Evolutionary conservation across 441 rosid genomes (phyloP).

Genomic region (Pelargonium cotyledonis): DNA sequence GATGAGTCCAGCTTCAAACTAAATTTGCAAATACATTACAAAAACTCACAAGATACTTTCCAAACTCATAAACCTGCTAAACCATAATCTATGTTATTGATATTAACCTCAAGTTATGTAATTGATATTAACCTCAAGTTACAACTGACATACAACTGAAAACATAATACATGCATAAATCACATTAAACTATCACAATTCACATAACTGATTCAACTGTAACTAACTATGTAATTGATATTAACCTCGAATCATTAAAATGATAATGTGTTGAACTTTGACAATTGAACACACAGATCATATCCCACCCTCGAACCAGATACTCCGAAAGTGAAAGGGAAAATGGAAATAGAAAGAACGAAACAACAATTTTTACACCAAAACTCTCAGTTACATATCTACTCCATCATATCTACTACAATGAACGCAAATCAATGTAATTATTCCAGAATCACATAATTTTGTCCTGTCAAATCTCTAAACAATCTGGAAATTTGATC

Average conservation of each 20-base stretch:
- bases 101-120: too few relatives aligned
- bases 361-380: neutral
- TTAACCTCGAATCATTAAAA: neutral
- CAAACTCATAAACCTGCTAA: neutral
- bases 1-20: too few relatives aligned
- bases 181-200: neutral
- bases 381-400: slow-evolving; percentile 8
- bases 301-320: slow-evolving; percentile 8
- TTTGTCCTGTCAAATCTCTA: neutral
- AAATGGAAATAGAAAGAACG: neutral
- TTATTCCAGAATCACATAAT: slow-evolving; percentile 8
- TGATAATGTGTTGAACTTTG: neutral
- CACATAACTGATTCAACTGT: neutral
- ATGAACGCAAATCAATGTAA: slow-evolving; percentile 9
- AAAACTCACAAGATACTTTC: neutral
- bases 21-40: neutral
- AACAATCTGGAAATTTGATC: neutral
- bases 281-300: neutral
- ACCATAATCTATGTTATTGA: too few relatives aligned
- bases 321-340: neutral
- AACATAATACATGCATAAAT: too few relatives aligned
- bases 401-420: slow-evolving; percentile 5
- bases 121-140: too few relatives aligned
- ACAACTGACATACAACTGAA: too few relatives aligned
- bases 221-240: neutral